Evolutionary conservation across 768 basidiomycete species (phyloP).

Genomic region (Boletus insuetus): DNA sequence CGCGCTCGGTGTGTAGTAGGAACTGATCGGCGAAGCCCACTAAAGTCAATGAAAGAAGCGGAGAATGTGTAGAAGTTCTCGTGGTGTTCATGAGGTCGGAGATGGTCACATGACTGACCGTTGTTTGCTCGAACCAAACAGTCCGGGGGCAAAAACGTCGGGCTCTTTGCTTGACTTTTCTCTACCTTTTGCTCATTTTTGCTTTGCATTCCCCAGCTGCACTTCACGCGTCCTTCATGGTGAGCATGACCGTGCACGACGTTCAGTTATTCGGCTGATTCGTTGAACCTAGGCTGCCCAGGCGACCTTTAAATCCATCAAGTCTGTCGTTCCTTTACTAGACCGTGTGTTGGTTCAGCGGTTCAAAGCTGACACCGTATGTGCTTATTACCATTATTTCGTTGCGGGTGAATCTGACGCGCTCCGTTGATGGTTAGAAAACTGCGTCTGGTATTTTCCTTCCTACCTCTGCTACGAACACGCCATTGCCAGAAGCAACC

Average conservation of each 20-base stretch:
- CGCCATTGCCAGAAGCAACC: constrained; percentile 93
- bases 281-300: constrained; percentile 61
- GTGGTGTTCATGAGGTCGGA: not conserved
- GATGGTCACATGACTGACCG: constrained; percentile 24
- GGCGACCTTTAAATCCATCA: constrained; percentile 95
- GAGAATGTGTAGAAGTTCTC: too few relatives aligned
- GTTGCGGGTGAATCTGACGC: not conserved
- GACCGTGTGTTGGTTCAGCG: constrained; percentile 97
- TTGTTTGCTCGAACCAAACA: constrained; percentile 32
- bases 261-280: not conserved
- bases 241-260: constrained; percentile 12
- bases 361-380: constrained; percentile 93
- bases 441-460: constrained; percentile 96
- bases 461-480: constrained; percentile 82
- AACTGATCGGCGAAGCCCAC: not conserved
- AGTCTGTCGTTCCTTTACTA: constrained; percentile 82
- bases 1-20: not conserved
- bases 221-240: constrained; percentile 21
- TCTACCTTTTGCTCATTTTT: constrained; percentile 26
- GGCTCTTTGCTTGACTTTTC: constrained; percentile 11
- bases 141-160: constrained; percentile 14
- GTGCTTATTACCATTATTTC: constrained; percentile 26
- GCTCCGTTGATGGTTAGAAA: constrained; percentile 57
- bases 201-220: constrained; percentile 7
- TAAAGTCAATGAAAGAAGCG: too few relatives aligned